These are phyloP conservation scores for Penicillium sp. DNA, from an alignment of 2,329 filamentous ascomycete species.

Conservation along the genomic window DNA sequence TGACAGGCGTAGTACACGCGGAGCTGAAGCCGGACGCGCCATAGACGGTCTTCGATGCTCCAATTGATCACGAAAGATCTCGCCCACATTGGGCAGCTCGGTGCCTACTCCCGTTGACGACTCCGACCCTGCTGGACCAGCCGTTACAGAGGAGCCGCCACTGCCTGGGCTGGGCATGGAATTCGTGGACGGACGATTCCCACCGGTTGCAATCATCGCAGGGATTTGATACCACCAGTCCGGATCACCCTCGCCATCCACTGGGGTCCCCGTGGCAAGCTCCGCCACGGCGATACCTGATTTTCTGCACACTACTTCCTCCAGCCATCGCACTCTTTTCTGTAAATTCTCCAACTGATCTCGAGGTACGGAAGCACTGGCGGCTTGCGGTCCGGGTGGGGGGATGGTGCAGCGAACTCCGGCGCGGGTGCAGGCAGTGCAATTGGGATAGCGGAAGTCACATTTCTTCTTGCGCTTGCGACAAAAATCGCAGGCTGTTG, in stretches of 20 bases:
- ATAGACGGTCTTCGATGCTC: slow-evolving; percentile 38
- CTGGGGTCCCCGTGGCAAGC: slow-evolving; percentile 30
- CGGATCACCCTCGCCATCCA: slow-evolving; percentile 34
- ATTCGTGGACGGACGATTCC: slow-evolving; percentile 16
- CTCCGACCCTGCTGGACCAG: slow-evolving; percentile 17
- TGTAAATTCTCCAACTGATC: slow-evolving; percentile 41
- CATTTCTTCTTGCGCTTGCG: slow-evolving; percentile 44
- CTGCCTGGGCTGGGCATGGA: slow-evolving; percentile 23
- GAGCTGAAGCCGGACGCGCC: slow-evolving; percentile 32
- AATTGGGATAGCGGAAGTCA: slow-evolving; percentile 43
- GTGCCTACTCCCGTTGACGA: slow-evolving; percentile 25
- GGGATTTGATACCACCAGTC: slow-evolving; percentile 43
- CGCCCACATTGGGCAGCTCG: slow-evolving; percentile 39
- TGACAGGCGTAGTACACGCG: slow-evolving; percentile 33
- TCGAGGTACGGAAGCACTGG: slow-evolving; percentile 37
- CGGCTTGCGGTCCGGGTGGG: slow-evolving; percentile 38
- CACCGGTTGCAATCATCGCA: slow-evolving; percentile 32
- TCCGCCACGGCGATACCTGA: slow-evolving; percentile 35
- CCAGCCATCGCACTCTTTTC: slow-evolving; percentile 40
- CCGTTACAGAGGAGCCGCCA: slow-evolving; percentile 18
- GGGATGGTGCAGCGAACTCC: slow-evolving; percentile 42
- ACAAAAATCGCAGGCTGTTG: slow-evolving; percentile 42
- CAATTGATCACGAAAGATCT: slow-evolving; percentile 40
- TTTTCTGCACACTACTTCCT: slow-evolving; percentile 36
- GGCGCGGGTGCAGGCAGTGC: slow-evolving; percentile 39